Conservation (phyloP, 2,329 filamentous ascomycete genomes). For the Venturia pyrina region DNA sequence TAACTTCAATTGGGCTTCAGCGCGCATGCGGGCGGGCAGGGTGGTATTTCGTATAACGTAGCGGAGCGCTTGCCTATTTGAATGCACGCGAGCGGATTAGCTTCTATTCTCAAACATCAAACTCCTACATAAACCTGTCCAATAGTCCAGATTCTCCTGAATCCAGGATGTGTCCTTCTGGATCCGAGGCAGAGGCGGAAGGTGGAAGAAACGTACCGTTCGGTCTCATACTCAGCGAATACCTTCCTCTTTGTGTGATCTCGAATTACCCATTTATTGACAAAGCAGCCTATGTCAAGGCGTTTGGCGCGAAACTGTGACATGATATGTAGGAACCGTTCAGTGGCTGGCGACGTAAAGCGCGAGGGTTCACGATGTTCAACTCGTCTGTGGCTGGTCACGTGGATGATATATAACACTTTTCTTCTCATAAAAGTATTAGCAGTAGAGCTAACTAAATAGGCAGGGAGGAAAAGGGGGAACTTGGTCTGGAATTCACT, state of each 20-base stretch:
- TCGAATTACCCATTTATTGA: conserved; percentile 79
- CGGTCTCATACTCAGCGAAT: conserved; percentile 75
- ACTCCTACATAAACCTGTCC: not conserved
- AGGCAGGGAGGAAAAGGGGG: too few species aligned
- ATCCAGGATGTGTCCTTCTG: not conserved
- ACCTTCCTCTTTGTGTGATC: conserved; percentile 96
- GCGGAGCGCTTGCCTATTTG: conserved; percentile 59
- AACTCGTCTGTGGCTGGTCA: not conserved
- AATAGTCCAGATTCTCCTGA: not conserved
- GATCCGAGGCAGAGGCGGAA: not conserved
- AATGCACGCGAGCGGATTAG: not conserved
- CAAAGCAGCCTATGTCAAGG: conserved; percentile 77
- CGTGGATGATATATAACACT: not conserved
- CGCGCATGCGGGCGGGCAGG: conserved; percentile 69
- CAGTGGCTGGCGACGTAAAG: not conserved
- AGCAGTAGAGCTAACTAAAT: too few species aligned
- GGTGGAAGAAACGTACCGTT: conserved; percentile 51
- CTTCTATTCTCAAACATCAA: not conserved
- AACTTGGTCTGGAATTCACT: too few species aligned
- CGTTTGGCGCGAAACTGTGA: conserved; percentile 76
- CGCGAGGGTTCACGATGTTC: not conserved
- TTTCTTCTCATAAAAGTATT: not conserved
- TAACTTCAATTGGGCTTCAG: conserved; percentile 86
- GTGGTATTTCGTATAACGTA: conserved; percentile 92
- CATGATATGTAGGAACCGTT: not conserved